Conservation (phyloP, 345 rosid genomes). For the Citrus maxima region DNA sequence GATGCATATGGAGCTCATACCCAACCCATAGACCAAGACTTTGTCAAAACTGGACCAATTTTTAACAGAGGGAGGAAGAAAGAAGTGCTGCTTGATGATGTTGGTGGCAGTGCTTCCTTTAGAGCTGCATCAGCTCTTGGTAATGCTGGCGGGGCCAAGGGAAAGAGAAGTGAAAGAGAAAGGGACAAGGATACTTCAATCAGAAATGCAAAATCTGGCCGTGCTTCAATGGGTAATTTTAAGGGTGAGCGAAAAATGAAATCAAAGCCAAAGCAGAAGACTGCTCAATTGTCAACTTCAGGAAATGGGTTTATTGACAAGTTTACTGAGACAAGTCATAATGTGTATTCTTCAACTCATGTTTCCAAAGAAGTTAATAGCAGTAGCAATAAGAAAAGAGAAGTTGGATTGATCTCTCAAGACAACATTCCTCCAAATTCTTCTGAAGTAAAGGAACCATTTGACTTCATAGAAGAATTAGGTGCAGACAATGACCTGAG, state of each 20-base stretch:
- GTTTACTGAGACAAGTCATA: slow-evolving; percentile 20
- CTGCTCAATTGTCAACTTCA: slow-evolving; percentile 36
- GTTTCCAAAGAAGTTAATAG: slow-evolving; percentile 7
- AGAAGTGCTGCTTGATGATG: slow-evolving; percentile 50
- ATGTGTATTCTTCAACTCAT: slow-evolving; percentile 13
- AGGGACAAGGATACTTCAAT: slow-evolving; percentile 28
- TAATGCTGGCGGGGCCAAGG: slow-evolving; percentile 44
- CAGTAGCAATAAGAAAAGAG: slow-evolving; percentile 29
- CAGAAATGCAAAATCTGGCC: slow-evolving; percentile 34
- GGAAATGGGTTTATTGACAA: slow-evolving; percentile 35
- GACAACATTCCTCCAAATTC: slow-evolving; percentile 13
- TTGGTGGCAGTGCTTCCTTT: slow-evolving; percentile 37
- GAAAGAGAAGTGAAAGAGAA: slow-evolving; percentile 60
- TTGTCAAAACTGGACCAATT: slow-evolving; percentile 39
- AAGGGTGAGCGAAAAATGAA: slow-evolving; percentile 53
- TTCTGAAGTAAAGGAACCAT: slow-evolving; percentile 27
- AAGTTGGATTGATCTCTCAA: slow-evolving; percentile 16
- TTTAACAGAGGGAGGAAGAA: slow-evolving; percentile 50
- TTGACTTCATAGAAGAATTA: slow-evolving; percentile 39
- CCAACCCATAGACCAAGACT: slow-evolving; percentile 21
- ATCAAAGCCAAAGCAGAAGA: slow-evolving; percentile 56
- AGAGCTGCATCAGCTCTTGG: slow-evolving; percentile 27
- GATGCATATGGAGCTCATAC: slow-evolving; percentile 14
- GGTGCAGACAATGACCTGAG: slow-evolving; percentile 23
- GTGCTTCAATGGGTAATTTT: slow-evolving; percentile 19